Conservation (phyloP, 2,329 filamentous ascomycete species). For the Fusarium chlamydosporum region DNA sequence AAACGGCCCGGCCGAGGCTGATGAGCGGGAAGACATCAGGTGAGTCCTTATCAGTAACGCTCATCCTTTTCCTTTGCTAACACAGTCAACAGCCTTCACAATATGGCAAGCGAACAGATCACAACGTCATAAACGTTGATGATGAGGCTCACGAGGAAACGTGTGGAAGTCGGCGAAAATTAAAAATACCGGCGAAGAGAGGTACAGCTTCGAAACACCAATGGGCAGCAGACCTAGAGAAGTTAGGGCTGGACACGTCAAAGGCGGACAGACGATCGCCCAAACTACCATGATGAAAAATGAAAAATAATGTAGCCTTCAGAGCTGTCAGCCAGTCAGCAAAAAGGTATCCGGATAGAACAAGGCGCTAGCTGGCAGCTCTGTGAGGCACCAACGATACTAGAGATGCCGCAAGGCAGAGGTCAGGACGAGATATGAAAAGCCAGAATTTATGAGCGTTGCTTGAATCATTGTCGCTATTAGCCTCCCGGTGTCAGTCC, state of each 20-base stretch:
- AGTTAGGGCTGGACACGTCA: conserved; percentile 72
- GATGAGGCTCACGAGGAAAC: conserved; percentile 74
- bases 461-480: conserved; percentile 14
- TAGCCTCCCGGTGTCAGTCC: not conserved
- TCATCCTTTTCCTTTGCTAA: conserved; percentile 2
- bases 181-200: conserved; percentile 76
- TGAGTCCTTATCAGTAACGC: conserved; percentile 5
- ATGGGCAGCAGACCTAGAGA: conserved; percentile 77
- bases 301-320: conserved; percentile 70
- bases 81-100: conserved; percentile 21
- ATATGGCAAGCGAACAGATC: conserved; percentile 51
- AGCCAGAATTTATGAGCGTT: conserved; percentile 35
- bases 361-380: conserved; percentile 75
- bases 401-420: conserved; percentile 69
- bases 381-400: conserved; percentile 70
- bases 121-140: conserved; percentile 70
- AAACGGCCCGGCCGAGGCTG: conserved; percentile 22
- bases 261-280: conserved; percentile 75
- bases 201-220: conserved; percentile 76
- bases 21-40: conserved; percentile 40
- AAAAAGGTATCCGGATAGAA: conserved; percentile 70
- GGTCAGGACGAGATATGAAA: conserved; percentile 66
- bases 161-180: conserved; percentile 76
- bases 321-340: conserved; percentile 70
- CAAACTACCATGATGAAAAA: conserved; percentile 70